These are phyloP conservation scores for Ogataea paraovalis DNA, from an alignment of 805 yeast species.

Conservation along the genomic window DNA sequence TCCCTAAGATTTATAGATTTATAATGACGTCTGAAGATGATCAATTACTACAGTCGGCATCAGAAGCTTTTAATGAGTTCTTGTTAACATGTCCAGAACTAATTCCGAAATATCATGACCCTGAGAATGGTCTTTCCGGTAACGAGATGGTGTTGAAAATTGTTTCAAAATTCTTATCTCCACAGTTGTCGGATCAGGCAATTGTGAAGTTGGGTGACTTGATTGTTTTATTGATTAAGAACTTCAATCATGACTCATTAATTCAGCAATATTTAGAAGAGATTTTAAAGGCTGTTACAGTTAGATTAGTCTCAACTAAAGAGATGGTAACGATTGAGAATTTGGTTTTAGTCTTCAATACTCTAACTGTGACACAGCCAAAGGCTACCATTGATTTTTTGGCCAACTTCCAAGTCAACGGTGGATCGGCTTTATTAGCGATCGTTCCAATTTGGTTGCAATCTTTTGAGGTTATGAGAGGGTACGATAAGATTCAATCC, in stretches of 20 bases:
- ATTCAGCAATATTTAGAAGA: constrained; percentile 44
- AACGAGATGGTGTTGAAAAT: constrained; percentile 56
- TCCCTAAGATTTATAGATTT: constrained; percentile 40
- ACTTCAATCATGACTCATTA: constrained; percentile 32
- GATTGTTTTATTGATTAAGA: constrained; percentile 26
- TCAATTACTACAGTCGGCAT: constrained; percentile 70
- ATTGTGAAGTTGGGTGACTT: constrained; percentile 71
- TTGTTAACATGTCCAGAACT: constrained; percentile 38
- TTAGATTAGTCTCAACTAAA: constrained; percentile 59
- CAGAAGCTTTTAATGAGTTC: constrained; percentile 66
- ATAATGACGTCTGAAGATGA: constrained; percentile 57
- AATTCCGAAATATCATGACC: constrained; percentile 31
- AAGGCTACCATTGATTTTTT: constrained; percentile 61
- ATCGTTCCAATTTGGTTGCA: constrained; percentile 80
- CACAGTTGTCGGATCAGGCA: constrained; percentile 72
- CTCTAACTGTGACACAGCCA: constrained; percentile 61
- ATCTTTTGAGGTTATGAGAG: constrained; percentile 76
- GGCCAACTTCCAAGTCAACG: constrained; percentile 32
- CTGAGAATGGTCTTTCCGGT: constrained; percentile 41
- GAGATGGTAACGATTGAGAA: constrained; percentile 75
- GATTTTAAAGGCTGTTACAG: constrained; percentile 70
- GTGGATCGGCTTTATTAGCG: constrained; percentile 42
- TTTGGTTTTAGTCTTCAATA: constrained; percentile 70
- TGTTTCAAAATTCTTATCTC: constrained; percentile 65
- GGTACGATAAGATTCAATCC: constrained; percentile 64